phyloP scores from a whole-genome alignment of 768 basidiomycete genomes.

The Macrocybe gigantea region DNA sequence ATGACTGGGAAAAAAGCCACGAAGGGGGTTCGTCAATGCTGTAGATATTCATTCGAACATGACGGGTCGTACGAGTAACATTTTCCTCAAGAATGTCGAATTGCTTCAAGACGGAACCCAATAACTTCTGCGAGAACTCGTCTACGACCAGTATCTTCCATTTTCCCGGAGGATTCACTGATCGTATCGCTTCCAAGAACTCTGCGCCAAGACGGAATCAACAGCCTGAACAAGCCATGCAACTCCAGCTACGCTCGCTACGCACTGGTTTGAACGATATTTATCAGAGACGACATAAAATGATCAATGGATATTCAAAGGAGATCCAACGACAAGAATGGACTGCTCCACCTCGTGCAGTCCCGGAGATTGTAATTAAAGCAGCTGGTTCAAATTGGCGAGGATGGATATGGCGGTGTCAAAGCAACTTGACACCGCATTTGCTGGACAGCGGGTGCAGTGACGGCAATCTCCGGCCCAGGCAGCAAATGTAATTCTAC shows the following conservation, averaged over 20 bases:
- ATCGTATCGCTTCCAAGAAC: constrained; percentile 83
- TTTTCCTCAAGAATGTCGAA: constrained; percentile 95
- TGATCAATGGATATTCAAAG: no score
- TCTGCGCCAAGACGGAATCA: constrained; percentile 34
- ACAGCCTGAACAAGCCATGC: background rate
- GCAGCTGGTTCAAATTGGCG: constrained; percentile 1
- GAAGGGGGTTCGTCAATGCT: no score
- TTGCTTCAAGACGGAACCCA: constrained; percentile 83
- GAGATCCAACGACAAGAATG: no score
- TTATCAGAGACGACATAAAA: constrained; percentile 33
- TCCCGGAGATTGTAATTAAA: constrained; percentile 7
- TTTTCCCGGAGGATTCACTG: constrained; percentile 76
- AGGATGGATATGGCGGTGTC: background rate
- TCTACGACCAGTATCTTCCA: constrained; percentile 99
- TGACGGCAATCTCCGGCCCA: constrained; percentile 12
- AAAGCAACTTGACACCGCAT: no score
- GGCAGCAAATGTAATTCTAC: background rate
- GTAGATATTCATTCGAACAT: background rate
- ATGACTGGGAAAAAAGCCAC: constrained; percentile 55
- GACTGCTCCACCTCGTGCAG: no score
- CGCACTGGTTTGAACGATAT: constrained; percentile 38
- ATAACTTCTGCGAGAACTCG: constrained; percentile 79
- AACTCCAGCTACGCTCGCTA: background rate
- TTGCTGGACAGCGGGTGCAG: no score
- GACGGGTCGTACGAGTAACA: constrained; percentile 76